Percentiles rank a stretch among this genome's conserved stretches.
phyloP scores from a whole-genome alignment of 441 rosid species.

The Croton laevigatus region DNA sequence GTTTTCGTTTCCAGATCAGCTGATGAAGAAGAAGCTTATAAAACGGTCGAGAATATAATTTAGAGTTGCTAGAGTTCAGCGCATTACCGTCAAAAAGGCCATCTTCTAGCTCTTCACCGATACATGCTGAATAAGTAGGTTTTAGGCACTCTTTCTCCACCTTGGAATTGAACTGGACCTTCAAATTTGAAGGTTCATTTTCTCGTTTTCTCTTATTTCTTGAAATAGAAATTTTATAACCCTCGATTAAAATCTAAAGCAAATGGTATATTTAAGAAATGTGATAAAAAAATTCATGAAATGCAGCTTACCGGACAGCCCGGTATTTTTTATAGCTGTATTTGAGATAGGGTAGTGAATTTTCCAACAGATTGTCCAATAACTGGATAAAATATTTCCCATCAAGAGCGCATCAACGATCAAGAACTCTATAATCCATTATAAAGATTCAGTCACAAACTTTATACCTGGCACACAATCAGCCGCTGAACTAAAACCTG shows the following conservation, averaged over 20 bases:
- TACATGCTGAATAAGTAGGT: conserved; percentile 77
- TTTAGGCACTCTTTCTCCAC: conserved; percentile 95
- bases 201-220: conserved; percentile 65
- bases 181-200: conserved; percentile 48
- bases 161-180: conserved; percentile 59
- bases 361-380: conserved; percentile 75
- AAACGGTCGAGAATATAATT: not conserved
- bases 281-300: not conserved
- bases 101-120: conserved; percentile 85
- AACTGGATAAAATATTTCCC: conserved; percentile 42
- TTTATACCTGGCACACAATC: conserved; percentile 67
- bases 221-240: conserved; percentile 22
- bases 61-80: conserved; percentile 16
- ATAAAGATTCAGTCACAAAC: not conserved
- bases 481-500: conserved; percentile 79
- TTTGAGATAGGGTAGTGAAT: conserved; percentile 73
- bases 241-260: conserved; percentile 5
- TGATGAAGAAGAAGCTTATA: not conserved
- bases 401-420: conserved; percentile 18
- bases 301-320: conserved; percentile 53
- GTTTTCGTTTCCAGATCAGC: conserved; percentile 4
- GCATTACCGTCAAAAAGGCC: conserved; percentile 87
- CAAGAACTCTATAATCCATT: not conserved
- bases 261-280: not conserved
- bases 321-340: conserved; percentile 75